Conservation (phyloP, 2,329 filamentous ascomycete genomes). For the Bipolaris bicolor region DNA sequence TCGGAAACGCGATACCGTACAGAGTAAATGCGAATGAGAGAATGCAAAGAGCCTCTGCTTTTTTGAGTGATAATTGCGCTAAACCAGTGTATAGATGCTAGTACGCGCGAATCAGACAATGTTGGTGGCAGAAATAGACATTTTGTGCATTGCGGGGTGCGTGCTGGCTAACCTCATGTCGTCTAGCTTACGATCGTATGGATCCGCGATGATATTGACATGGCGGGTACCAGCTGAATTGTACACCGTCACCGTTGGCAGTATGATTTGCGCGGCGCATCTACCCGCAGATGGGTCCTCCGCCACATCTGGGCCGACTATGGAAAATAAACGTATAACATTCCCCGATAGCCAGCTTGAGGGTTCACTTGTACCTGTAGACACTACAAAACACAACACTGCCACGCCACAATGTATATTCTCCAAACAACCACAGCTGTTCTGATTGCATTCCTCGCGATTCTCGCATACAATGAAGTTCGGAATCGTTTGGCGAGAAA, state of each 20-base stretch:
- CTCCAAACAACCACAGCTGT: conserved; percentile 30
- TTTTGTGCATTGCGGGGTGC: conserved; percentile 10
- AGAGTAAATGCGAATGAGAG: background rate
- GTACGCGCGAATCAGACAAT: background rate
- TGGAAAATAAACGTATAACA: background rate
- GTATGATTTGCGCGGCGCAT: conserved; percentile 5
- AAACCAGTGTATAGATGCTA: background rate
- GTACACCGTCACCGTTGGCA: conserved; percentile 5
- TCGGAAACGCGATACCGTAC: background rate
- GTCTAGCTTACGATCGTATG: conserved; percentile 11
- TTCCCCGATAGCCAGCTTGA: background rate
- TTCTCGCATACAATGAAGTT: conserved; percentile 26
- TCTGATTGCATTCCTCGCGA: conserved; percentile 27
- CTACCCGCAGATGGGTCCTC: background rate
- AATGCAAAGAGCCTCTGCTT: background rate
- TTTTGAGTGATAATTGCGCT: background rate
- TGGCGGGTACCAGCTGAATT: conserved; percentile 4
- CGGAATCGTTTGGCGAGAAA: conserved; percentile 23
- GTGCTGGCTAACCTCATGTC: conserved; percentile 2
- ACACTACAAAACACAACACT: background rate
- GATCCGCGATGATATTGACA: conserved; percentile 8
- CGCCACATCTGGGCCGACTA: background rate
- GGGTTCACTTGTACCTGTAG: background rate
- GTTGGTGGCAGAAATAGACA: background rate
- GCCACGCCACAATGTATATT: conserved; percentile 22